A percentile compares a stretch with the other conserved stretches of the same genome.
These are phyloP conservation scores for Bipolaris oryzae DNA, from an alignment of 2,329 filamentous ascomycete genomes.

Conservation along the genomic window DNA sequence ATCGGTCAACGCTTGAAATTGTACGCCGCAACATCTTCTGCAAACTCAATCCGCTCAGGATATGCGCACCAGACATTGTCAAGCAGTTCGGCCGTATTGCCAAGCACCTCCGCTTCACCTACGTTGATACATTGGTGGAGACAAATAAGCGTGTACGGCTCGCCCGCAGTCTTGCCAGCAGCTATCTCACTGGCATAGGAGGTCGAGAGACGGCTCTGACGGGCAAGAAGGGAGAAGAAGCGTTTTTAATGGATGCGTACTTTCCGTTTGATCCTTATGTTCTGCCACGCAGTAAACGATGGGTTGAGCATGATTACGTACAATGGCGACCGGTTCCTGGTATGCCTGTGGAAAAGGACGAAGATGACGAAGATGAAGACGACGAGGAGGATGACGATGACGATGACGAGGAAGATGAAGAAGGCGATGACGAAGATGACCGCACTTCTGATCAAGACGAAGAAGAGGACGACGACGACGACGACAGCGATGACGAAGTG, in stretches of 20 bases:
- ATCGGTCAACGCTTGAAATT: constrained; percentile 73
- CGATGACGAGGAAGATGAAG: constrained; percentile 5
- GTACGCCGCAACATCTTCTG: constrained; percentile 81
- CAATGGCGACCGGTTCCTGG: constrained; percentile 48
- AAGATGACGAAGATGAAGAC: constrained; percentile 49
- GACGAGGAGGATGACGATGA: constrained; percentile 14
- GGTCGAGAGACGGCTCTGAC: constrained; percentile 62
- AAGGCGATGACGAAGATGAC: constrained; percentile 8
- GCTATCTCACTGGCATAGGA: constrained; percentile 52
- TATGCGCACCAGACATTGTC: constrained; percentile 90
- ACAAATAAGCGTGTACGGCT: constrained; percentile 89
- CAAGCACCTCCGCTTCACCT: constrained; percentile 84
- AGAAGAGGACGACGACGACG: neutral
- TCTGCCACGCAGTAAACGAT: constrained; percentile 81
- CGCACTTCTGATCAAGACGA: constrained; percentile 15
- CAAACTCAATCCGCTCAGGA: constrained; percentile 90
- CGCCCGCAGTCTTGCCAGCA: constrained; percentile 68
- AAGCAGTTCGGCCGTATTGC: constrained; percentile 88
- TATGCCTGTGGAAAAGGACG: constrained; percentile 52
- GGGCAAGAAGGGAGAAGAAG: constrained; percentile 70
- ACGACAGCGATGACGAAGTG: neutral
- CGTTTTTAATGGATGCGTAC: constrained; percentile 87
- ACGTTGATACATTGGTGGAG: constrained; percentile 86
- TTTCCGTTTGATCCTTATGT: constrained; percentile 98
- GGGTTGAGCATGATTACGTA: constrained; percentile 70